Evolutionary conservation across 2,329 filamentous ascomycete species (phyloP).

Genomic region (Sarocladium strictum): DNA sequence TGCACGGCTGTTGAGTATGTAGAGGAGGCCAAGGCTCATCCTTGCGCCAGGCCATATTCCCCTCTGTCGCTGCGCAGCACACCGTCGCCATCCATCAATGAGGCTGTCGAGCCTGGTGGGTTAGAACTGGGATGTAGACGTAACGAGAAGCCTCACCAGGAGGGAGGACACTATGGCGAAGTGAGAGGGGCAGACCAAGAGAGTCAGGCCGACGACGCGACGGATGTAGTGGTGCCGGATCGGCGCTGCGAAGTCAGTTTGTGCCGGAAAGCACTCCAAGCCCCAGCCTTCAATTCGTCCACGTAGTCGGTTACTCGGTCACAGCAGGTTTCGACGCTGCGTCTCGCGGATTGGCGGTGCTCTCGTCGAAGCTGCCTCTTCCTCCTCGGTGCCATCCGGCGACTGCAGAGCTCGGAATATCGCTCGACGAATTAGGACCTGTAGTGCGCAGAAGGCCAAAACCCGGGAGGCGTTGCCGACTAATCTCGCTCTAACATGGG

Average conservation of each 20-base stretch:
- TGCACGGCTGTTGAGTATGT: background rate
- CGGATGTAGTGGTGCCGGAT: background rate
- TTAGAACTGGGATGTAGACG: background rate
- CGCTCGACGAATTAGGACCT: background rate
- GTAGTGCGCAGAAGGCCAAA: background rate
- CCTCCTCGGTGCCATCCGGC: background rate
- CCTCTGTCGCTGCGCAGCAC: background rate
- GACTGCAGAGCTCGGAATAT: background rate
- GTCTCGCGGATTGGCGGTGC: background rate
- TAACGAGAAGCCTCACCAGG: background rate
- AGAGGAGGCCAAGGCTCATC: constrained; percentile 2
- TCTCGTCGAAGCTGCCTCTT: background rate
- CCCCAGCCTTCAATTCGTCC: background rate
- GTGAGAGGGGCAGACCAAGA: constrained; percentile 1
- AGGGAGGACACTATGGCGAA: background rate
- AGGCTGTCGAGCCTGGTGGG: background rate
- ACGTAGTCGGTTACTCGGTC: background rate
- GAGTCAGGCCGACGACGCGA: background rate
- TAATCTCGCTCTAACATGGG: background rate
- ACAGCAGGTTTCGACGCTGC: background rate
- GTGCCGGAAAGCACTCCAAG: constrained; percentile 4
- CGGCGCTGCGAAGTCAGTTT: background rate
- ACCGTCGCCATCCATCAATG: constrained; percentile 1
- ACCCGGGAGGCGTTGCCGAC: background rate
- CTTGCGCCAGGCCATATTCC: background rate